Percentiles rank a stretch among this genome's conserved stretches.
Evolutionary conservation across 208 protist species (phyloP).

Genomic region (Ichthyophonus hoferi): DNA sequence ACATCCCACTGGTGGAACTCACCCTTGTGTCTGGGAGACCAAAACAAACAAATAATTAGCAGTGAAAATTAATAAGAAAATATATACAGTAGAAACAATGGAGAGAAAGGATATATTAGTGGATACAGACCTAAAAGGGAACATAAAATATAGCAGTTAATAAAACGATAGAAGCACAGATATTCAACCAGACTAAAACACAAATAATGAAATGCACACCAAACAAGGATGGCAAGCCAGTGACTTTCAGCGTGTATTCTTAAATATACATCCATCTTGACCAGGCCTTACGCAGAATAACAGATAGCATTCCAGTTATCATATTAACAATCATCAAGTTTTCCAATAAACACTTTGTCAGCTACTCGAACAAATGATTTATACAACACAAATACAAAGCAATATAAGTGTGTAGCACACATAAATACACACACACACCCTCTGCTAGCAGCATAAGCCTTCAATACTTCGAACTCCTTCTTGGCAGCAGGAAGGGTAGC

Average conservation of each 20-base stretch:
- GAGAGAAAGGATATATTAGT: background rate
- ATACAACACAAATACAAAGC: background rate
- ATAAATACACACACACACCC: background rate
- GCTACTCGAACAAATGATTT: background rate
- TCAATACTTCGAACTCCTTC: background rate
- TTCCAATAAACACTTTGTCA: too few relatives aligned
- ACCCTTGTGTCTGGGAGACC: background rate
- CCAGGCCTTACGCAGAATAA: too few relatives aligned
- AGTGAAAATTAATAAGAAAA: background rate
- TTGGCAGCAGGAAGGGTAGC: background rate
- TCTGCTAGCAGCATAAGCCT: background rate
- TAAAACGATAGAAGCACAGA: background rate
- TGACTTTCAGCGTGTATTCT: too few relatives aligned
- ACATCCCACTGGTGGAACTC: background rate
- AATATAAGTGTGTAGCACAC: background rate
- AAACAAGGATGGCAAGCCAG: too few relatives aligned
- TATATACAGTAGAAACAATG: background rate
- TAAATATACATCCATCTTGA: too few relatives aligned
- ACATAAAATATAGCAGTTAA: background rate
- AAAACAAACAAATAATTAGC: background rate
- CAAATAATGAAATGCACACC: background rate
- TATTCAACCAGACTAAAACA: background rate
- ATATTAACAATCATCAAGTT: too few relatives aligned
- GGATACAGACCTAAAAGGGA: background rate
- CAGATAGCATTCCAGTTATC: too few relatives aligned